phyloP scores from a whole-genome alignment of 1,284 basidiomycete genomes.

The Ustilago crameri region DNA sequence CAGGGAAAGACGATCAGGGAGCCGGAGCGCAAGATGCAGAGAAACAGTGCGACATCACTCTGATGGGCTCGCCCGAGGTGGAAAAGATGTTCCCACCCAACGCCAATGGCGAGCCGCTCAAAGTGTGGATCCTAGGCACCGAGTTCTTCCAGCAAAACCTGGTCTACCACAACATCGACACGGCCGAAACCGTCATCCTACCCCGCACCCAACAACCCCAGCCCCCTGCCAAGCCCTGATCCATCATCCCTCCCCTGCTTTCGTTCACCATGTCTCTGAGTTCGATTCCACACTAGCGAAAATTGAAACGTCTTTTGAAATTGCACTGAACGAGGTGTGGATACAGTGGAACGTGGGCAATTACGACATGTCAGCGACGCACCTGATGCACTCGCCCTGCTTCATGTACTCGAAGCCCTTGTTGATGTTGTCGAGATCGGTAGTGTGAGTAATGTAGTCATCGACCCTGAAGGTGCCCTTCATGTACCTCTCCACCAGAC shows the following conservation, averaged over 20 bases:
- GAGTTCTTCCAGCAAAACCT: slow-evolving; percentile 43
- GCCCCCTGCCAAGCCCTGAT: too few species aligned
- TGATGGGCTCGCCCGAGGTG: slow-evolving; percentile 28
- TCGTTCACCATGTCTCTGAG: not conserved
- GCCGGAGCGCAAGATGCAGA: too few species aligned
- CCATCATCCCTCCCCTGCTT: not conserved
- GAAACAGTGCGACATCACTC: slow-evolving; percentile 13
- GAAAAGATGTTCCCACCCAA: slow-evolving; percentile 29
- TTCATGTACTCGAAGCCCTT: slow-evolving; percentile 94
- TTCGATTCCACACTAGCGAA: too few species aligned
- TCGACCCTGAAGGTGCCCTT: slow-evolving; percentile 68
- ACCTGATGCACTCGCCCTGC: slow-evolving; percentile 90
- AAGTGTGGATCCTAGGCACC: slow-evolving; percentile 33
- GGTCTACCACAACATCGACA: slow-evolving; percentile 37
- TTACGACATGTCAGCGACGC: slow-evolving; percentile 67
- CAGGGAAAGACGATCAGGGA: too few species aligned
- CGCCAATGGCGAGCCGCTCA: slow-evolving; percentile 12
- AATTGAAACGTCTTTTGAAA: too few species aligned
- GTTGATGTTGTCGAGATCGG: slow-evolving; percentile 80
- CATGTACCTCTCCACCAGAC: slow-evolving; percentile 65
- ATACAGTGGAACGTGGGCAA: not conserved
- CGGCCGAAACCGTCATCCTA: slow-evolving; percentile 16
- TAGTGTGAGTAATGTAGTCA: slow-evolving; percentile 69
- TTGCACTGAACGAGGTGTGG: not conserved
- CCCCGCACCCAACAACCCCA: slow-evolving; percentile 8